Conservation (phyloP, 164 flowering plant genomes). For the Aristolochia californica region DNA sequence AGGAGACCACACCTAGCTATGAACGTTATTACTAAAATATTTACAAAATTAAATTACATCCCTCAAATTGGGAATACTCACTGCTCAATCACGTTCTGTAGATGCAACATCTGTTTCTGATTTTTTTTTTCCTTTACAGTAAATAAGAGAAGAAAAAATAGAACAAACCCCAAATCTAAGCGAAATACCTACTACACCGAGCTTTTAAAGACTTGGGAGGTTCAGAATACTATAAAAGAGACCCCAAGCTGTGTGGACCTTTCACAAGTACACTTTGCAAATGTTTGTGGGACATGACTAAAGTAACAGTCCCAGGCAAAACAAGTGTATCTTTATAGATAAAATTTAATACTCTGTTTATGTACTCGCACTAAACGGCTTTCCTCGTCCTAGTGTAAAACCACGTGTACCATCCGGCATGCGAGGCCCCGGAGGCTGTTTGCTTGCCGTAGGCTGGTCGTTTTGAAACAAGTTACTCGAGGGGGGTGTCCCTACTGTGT, state of each 20-base stretch:
- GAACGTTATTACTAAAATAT: too few relatives aligned
- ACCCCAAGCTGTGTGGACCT: too few relatives aligned
- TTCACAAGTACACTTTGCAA: too few relatives aligned
- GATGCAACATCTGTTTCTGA: background rate
- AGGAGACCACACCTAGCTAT: too few relatives aligned
- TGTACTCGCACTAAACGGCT: constrained; percentile 21
- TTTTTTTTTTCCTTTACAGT: background rate
- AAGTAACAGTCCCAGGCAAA: background rate
- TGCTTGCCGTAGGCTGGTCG: constrained; percentile 25
- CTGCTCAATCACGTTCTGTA: background rate
- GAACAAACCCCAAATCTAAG: background rate
- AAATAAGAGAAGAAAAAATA: background rate
- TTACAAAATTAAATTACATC: too few relatives aligned
- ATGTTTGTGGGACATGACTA: too few relatives aligned
- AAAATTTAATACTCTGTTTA: too few relatives aligned
- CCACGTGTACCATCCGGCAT: constrained; percentile 89
- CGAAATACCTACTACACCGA: background rate
- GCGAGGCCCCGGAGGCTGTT: constrained; percentile 74
- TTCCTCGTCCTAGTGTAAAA: constrained; percentile 67
- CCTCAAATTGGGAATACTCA: too few relatives aligned
- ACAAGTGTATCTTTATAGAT: background rate
- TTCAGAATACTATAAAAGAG: too few relatives aligned
- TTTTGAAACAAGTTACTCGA: constrained; percentile 10
- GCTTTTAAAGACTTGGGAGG: background rate
- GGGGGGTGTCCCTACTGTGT: constrained; percentile 33